Evolutionary conservation across 139 green algal species (phyloP).

Genomic region (Closterium sp.): DNA sequence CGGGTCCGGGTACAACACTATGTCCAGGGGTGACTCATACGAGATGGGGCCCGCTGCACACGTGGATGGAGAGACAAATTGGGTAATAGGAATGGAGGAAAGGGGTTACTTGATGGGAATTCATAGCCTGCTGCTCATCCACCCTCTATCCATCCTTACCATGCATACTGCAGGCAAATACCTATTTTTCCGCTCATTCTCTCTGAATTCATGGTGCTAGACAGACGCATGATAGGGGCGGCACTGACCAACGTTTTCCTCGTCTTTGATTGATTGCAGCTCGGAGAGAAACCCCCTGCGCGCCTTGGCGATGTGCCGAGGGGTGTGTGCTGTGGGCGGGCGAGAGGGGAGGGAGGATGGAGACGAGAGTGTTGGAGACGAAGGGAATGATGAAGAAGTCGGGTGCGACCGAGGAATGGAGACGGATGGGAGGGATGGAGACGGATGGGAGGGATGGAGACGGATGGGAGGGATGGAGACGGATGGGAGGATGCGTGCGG

Average conservation of each 20-base stretch:
- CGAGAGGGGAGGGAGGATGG: neutral
- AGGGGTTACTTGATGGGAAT: too few relatives aligned
- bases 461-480: neutral
- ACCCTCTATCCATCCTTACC: too few relatives aligned
- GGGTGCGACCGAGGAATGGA: too few relatives aligned
- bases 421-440: neutral
- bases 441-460: neutral
- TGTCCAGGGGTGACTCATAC: conserved; percentile 44
- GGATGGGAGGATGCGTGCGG: neutral
- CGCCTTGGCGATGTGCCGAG: neutral
- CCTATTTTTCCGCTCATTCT: too few relatives aligned
- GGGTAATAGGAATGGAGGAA: neutral
- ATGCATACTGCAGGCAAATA: too few relatives aligned
- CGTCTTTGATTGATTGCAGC: neutral
- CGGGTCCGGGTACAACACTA: conserved; percentile 92
- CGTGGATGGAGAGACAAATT: neutral
- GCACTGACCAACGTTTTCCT: neutral
- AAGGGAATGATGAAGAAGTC: too few relatives aligned
- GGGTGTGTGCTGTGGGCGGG: neutral
- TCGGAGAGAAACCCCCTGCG: neutral
- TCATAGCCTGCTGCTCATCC: too few relatives aligned
- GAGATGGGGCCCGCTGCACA: neutral
- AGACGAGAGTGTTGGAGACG: too few relatives aligned
- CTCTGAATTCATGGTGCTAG: too few relatives aligned
- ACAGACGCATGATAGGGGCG: too few relatives aligned